These are phyloP conservation scores for Apiotrichum akiyoshidainum DNA, from an alignment of 1,284 basidiomycete genomes.

Conservation along the genomic window DNA sequence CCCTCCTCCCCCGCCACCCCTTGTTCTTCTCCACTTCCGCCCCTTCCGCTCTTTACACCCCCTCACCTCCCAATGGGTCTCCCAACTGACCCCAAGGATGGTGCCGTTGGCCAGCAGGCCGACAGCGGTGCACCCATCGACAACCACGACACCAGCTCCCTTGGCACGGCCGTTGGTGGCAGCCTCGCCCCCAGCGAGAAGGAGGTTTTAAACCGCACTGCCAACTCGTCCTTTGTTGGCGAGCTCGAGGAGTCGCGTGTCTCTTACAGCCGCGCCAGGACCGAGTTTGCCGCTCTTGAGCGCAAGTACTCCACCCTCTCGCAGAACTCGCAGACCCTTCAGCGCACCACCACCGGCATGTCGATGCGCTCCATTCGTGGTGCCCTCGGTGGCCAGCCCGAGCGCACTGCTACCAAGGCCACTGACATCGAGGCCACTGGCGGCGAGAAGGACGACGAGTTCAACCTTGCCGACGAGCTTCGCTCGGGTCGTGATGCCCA, in stretches of 20 bases:
- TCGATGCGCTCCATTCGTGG: constrained; percentile 21
- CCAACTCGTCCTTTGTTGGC: constrained; percentile 34
- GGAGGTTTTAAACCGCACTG: constrained; percentile 19
- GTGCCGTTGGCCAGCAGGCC: not conserved
- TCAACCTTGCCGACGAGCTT: constrained; percentile 66
- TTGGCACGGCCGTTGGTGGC: not conserved
- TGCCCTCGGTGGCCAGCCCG: constrained; percentile 16
- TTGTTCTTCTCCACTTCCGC: not conserved
- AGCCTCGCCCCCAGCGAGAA: constrained; percentile 1
- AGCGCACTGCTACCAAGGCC: constrained; percentile 28
- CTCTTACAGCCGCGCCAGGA: constrained; percentile 37
- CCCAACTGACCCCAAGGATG: not conserved
- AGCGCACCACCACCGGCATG: constrained; percentile 31
- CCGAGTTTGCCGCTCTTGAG: constrained; percentile 46
- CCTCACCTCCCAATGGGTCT: not conserved
- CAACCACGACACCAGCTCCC: constrained; percentile 3
- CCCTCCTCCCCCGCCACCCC: not conserved
- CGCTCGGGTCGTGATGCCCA: constrained; percentile 64
- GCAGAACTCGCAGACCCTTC: constrained; percentile 35
- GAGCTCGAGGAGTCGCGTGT: constrained; percentile 38
- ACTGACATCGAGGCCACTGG: constrained; percentile 12
- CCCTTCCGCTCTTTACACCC: not conserved
- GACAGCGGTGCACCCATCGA: not conserved
- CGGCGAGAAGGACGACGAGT: constrained; percentile 27
- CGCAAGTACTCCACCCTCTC: constrained; percentile 41